Conservation (phyloP, 345 rosid species). For the Chamaenerion angustifolium region DNA sequence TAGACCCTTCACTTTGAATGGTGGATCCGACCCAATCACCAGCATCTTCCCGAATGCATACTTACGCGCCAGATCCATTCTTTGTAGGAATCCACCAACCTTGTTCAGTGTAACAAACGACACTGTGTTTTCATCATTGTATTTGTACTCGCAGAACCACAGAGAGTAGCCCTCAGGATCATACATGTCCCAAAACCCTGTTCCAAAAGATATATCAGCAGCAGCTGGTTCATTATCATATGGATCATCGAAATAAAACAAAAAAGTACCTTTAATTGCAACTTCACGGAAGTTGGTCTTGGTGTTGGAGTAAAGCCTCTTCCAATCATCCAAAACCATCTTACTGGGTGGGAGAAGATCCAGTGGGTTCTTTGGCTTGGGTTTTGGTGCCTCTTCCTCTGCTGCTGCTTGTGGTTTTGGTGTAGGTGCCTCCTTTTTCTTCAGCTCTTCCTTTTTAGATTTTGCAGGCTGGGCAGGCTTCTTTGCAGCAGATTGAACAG, state of each 20-base stretch:
- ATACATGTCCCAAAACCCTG: slow-evolving; percentile 99
- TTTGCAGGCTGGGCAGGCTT: slow-evolving; percentile 55
- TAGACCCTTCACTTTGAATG: slow-evolving; percentile 83
- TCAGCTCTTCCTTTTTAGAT: slow-evolving; percentile 58
- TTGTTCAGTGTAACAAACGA: slow-evolving; percentile 88
- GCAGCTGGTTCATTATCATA: not conserved
- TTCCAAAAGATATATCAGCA: slow-evolving; percentile 1
- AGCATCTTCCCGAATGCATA: slow-evolving; percentile 94
- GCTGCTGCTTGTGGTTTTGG: too few relatives aligned
- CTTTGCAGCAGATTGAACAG: slow-evolving; percentile 28
- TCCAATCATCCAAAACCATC: slow-evolving; percentile 97
- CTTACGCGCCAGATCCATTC: slow-evolving; percentile 95
- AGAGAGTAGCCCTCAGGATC: slow-evolving; percentile 96
- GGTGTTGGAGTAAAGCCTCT: slow-evolving; percentile 95
- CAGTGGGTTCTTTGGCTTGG: slow-evolving; percentile 83
- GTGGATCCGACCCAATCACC: slow-evolving; percentile 64
- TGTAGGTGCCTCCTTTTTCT: slow-evolving; percentile 16
- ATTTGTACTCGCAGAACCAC: slow-evolving; percentile 97
- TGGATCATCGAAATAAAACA: not conserved
- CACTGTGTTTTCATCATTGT: slow-evolving; percentile 86
- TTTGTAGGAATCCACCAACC: slow-evolving; percentile 87
- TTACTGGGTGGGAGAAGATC: slow-evolving; percentile 86
- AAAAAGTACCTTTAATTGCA: slow-evolving; percentile 69
- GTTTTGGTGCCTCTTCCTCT: slow-evolving; percentile 44
- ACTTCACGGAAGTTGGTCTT: slow-evolving; percentile 93